Conservation (phyloP, 2,329 filamentous ascomycete species). For the Fusarium circinatum region DNA sequence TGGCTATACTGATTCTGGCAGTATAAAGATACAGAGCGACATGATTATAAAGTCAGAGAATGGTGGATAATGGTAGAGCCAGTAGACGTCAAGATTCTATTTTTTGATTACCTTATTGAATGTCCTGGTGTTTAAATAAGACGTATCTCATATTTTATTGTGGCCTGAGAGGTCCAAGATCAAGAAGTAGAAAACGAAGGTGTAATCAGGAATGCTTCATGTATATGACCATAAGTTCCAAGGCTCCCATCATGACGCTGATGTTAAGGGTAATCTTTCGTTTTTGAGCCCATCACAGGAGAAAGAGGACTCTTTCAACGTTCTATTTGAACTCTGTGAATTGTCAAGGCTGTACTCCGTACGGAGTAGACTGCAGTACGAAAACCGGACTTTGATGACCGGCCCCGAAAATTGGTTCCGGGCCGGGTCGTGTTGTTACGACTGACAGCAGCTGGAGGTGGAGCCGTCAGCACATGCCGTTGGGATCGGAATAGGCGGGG, state of each 20-base stretch:
- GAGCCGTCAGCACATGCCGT: slow-evolving; percentile 35
- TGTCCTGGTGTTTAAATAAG: not conserved
- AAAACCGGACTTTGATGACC: slow-evolving; percentile 36
- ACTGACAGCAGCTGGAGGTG: slow-evolving; percentile 4
- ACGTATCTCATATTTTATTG: not conserved
- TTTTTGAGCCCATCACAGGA: not conserved
- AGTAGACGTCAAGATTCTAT: not conserved
- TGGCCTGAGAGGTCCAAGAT: not conserved
- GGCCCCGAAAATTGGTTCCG: slow-evolving; percentile 27
- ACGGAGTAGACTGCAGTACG: not conserved
- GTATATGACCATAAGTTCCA: not conserved
- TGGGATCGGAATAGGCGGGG: slow-evolving; percentile 25
- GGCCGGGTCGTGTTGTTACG: not conserved
- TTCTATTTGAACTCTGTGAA: not conserved
- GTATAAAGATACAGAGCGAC: slow-evolving; percentile 2
- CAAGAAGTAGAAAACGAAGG: not conserved
- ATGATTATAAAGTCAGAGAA: not conserved
- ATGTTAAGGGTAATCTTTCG: no score
- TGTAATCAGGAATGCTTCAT: not conserved
- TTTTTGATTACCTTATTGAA: not conserved
- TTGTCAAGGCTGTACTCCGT: not conserved
- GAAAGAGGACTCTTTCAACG: not conserved
- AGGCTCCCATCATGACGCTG: not conserved
- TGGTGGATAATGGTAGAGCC: not conserved
- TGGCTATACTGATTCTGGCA: slow-evolving; percentile 3